phyloP scores from a whole-genome alignment of 176 grass and related monocot genomes.

The Musa itinerans region DNA sequence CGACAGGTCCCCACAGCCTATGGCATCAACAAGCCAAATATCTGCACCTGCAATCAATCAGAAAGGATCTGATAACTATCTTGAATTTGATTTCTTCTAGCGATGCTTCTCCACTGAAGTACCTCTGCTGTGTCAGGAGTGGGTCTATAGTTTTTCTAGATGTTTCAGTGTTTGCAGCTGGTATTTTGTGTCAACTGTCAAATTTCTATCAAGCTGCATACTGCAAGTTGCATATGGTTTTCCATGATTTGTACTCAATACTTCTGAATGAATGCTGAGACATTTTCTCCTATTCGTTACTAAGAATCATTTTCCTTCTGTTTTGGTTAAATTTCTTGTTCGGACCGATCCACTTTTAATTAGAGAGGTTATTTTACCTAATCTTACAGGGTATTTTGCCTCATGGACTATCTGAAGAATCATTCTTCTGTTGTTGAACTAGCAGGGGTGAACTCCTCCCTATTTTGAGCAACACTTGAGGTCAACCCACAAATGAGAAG shows the following conservation, averaged over 20 bases:
- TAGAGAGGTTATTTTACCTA: no score
- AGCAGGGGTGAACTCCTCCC: no score
- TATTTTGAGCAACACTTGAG: no score
- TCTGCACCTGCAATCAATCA: background rate
- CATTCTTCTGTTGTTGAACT: no score
- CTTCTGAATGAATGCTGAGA: background rate
- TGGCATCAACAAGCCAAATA: background rate
- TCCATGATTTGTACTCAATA: background rate
- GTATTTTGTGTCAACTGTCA: background rate
- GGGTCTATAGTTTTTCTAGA: no score
- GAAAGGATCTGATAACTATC: background rate
- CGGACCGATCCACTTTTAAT: no score
- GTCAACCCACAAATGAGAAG: no score
- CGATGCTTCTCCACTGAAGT: background rate
- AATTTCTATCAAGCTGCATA: background rate
- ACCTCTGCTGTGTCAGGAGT: background rate
- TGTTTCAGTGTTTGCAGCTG: no score
- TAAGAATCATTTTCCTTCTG: background rate
- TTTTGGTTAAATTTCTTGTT: no score
- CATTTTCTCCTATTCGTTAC: background rate
- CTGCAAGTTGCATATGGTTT: background rate
- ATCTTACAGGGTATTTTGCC: no score
- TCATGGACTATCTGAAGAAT: no score
- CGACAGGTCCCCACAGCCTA: background rate
- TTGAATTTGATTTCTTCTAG: conserved; percentile 1